Conservation (phyloP, 345 rosid species). For the Psidium friedrichsthalianum region DNA sequence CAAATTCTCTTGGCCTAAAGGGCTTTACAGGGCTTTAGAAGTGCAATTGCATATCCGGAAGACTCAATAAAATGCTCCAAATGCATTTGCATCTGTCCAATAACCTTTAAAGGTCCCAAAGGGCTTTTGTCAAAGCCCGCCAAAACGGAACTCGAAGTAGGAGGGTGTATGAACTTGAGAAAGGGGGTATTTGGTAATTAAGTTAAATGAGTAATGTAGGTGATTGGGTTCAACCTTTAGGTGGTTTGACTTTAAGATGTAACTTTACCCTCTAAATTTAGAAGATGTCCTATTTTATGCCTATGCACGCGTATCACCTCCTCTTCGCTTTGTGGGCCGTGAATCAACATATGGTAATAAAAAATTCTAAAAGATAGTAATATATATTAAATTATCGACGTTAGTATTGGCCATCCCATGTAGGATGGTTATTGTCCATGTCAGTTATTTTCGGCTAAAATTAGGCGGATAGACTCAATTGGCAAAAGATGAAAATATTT, state of each 20-base stretch:
- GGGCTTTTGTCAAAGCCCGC: not conserved
- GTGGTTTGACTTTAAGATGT: not conserved
- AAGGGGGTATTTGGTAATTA: not conserved
- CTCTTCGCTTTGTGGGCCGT: not conserved
- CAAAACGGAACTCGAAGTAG: not conserved
- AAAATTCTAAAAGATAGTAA: too few species aligned
- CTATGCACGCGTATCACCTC: not conserved
- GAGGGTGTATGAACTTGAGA: not conserved
- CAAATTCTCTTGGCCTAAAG: not conserved
- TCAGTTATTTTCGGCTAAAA: too few species aligned
- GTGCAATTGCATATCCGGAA: too few species aligned
- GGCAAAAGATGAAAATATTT: too few species aligned
- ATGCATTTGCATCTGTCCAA: not conserved
- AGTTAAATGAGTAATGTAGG: not conserved
- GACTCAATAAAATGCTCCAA: too few species aligned
- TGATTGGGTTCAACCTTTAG: not conserved
- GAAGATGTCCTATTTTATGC: not conserved
- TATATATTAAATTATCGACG: too few species aligned
- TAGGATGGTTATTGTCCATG: too few species aligned
- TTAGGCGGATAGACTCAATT: too few species aligned
- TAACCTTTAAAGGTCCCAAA: not conserved
- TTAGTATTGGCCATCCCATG: fast-evolving
- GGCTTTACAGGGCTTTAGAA: not conserved
- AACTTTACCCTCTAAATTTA: not conserved
- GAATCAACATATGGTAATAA: not conserved